phyloP scores from a whole-genome alignment of 371 early-diverging fungal genomes.

The Lichtheimia hyalospora region DNA sequence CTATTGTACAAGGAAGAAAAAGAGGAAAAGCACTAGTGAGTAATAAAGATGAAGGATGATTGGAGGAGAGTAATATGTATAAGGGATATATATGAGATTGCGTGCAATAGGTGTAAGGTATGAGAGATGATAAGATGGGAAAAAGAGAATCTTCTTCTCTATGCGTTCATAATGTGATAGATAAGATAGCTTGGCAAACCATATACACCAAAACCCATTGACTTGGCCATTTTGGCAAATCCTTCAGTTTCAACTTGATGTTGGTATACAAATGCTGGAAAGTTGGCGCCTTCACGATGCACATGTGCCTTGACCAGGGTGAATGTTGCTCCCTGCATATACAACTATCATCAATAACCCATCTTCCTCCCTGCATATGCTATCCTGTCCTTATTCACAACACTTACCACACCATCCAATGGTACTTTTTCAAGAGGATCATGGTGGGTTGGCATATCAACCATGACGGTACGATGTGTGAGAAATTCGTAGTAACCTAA shows the following conservation, averaged over 20 bases:
- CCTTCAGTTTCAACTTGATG: conserved; percentile 75
- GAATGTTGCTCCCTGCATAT: conserved; percentile 37
- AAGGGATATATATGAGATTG: background rate
- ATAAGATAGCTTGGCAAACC: conserved; percentile 61
- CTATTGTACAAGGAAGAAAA: background rate
- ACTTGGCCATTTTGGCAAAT: conserved; percentile 71
- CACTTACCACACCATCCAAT: conserved; percentile 42
- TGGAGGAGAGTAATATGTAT: background rate
- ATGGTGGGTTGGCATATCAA: conserved; percentile 44
- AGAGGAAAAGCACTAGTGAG: background rate
- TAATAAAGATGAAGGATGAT: too few relatives aligned
- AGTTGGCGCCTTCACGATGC: conserved; percentile 64
- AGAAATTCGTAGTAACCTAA: conserved; percentile 44
- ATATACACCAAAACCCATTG: conserved; percentile 61
- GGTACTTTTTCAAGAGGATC: conserved; percentile 26
- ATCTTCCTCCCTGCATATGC: background rate
- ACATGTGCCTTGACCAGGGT: conserved; percentile 65
- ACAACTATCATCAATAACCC: background rate
- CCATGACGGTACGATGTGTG: conserved; percentile 38
- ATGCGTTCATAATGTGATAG: conserved; percentile 39
- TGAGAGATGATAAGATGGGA: background rate
- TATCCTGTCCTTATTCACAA: background rate
- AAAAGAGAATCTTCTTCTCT: background rate
- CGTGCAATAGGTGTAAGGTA: conserved; percentile 1
- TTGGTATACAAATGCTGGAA: conserved; percentile 42